A percentile compares a stretch with the other conserved stretches of the same genome.
Conservation (phyloP, 441 rosid genomes). For the Isatis lusitanica region DNA sequence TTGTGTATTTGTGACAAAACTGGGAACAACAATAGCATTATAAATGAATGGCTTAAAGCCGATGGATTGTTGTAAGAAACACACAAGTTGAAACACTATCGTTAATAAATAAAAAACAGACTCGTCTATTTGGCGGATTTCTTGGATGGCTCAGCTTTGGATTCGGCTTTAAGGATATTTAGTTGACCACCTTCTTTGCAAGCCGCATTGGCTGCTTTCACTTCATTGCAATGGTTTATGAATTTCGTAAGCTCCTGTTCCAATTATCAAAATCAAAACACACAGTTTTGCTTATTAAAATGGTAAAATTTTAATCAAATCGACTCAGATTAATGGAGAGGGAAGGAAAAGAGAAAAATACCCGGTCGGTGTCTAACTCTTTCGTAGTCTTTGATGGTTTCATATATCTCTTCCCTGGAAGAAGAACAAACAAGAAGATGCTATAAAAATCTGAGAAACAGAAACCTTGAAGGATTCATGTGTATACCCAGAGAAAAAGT, state of each 20-base stretch:
- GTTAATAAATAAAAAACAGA: neutral
- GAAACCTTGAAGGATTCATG: neutral
- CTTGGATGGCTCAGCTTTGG: conserved; percentile 37
- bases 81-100: conserved; percentile 13
- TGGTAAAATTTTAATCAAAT: neutral
- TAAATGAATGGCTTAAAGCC: neutral
- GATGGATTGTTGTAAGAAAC: neutral
- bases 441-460: conserved; percentile 7
- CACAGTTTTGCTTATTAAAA: neutral
- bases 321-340: neutral
- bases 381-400: conserved; percentile 72
- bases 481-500: neutral
- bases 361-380: conserved; percentile 68
- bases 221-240: conserved; percentile 83
- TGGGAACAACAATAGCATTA: neutral
- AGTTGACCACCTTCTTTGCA: conserved; percentile 84
- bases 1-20: neutral
- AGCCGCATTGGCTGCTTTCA: conserved; percentile 77
- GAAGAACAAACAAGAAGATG: neutral
- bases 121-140: conserved; percentile 27
- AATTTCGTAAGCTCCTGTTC: conserved; percentile 78
- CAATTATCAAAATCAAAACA: neutral
- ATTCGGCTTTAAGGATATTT: conserved; percentile 54
- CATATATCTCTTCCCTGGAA: conserved; percentile 64
- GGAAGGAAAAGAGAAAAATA: conserved; percentile 20